Conservation (phyloP, 768 basidiomycete species). For the Lactarius indigo region DNA sequence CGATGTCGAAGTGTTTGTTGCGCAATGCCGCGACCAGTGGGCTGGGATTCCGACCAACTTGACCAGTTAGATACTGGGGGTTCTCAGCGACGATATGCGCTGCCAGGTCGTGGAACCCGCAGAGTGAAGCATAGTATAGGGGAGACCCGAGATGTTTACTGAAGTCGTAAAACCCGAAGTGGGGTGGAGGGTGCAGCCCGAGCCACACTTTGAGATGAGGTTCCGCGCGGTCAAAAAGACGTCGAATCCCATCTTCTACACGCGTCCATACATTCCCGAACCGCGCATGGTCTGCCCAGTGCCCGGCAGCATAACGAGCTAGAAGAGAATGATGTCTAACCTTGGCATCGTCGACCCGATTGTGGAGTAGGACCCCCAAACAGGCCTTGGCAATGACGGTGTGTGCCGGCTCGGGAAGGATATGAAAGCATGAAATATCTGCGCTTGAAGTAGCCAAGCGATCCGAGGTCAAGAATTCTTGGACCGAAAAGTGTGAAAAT, state of each 20-base stretch:
- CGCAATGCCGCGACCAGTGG: background rate
- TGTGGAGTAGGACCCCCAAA: background rate
- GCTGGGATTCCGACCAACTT: background rate
- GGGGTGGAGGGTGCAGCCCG: too few species aligned
- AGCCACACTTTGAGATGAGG: background rate
- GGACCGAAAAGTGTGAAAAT: background rate
- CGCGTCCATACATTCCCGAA: background rate
- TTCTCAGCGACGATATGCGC: background rate
- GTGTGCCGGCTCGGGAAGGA: background rate
- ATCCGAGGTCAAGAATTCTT: background rate
- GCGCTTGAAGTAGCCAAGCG: background rate
- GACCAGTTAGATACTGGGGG: background rate
- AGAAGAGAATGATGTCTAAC: too few species aligned
- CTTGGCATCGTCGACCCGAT: too few species aligned
- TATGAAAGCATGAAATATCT: background rate
- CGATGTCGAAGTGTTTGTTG: background rate
- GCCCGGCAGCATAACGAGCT: background rate
- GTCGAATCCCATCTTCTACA: background rate
- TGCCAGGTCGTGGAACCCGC: background rate
- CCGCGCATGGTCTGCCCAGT: background rate
- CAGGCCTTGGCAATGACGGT: background rate
- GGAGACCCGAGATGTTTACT: background rate
- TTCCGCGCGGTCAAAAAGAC: background rate
- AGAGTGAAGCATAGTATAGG: background rate
- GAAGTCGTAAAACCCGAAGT: background rate